Base-by-base conservation (phyloP, 352 stramenopile species). In the Phytophthora multivora region DNA sequence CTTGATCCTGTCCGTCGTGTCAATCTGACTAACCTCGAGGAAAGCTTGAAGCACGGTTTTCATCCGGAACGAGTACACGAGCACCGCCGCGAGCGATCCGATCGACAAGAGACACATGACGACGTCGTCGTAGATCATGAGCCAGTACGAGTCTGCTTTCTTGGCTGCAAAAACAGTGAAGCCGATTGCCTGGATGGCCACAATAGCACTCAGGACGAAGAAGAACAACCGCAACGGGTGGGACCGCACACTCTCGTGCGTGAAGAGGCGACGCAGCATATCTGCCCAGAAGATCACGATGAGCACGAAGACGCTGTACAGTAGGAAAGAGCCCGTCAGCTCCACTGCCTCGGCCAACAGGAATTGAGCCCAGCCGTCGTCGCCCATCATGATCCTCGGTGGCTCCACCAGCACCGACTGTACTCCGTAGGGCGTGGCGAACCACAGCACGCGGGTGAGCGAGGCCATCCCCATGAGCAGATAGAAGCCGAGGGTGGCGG, bases 241-340 rank as follows among this genome's bases (percentile, higher is more conserved):
- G 23, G 82, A 89, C 13, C 78, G 71, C 42, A 91, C 75, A 50
- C 69, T 80, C 47, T 86, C 79, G 49, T 93, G 83, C 13, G 84
- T 88, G 64, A 90, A 91, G 15, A 90, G 77, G 8, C 97, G 96
- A 47, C 97, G 97, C 30, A 99, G 76, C 83, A 99, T 98, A 71
- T 99, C 94, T 5, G 96, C 93, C 96, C 96, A 99, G 77, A 98
- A 98, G 19, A 99, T 95, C 40, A 98, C 79, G 73, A 98, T 98
- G 15, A 99, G 85, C 59, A 99, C 97, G 62, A 99, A 98, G 66
- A 99, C 97, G 52, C 88, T 95, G 77, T 98, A 98, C 25, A 99
- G 79, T n/a, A 96, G 79, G 45, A 98, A 83, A 16, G 90, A 97
- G 39, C 96, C 96, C 6, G 96, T 52, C 28, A 93, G 89, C 47